These are phyloP conservation scores for Debaryomyces fabryi DNA, from an alignment of 1,139 yeast genomes.

Conservation along the genomic window DNA sequence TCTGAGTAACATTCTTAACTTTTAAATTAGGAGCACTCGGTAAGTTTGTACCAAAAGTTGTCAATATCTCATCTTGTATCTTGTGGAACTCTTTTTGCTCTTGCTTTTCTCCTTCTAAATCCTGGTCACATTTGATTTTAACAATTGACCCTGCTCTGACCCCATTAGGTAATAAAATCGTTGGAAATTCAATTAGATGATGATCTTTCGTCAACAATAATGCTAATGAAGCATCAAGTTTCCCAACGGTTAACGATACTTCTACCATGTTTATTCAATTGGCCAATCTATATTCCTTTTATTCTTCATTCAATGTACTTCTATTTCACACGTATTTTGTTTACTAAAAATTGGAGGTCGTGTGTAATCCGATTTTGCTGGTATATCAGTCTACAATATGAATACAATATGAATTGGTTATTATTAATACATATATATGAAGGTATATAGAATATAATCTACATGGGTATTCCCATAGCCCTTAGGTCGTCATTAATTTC, in stretches of 20 bases:
- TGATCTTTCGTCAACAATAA: slow-evolving; percentile 88
- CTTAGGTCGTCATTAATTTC: slow-evolving; percentile 63
- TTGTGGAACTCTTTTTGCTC: slow-evolving; percentile 61
- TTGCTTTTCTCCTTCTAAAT: slow-evolving; percentile 63
- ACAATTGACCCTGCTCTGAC: slow-evolving; percentile 95
- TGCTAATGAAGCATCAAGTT: slow-evolving; percentile 93
- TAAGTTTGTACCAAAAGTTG: slow-evolving; percentile 69
- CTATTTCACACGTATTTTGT: slow-evolving; percentile 5
- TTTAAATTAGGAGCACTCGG: slow-evolving; percentile 77
- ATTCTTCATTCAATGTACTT: not conserved
- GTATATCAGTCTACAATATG: not conserved
- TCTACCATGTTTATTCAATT: slow-evolving; percentile 57
- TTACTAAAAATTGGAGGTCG: not conserved
- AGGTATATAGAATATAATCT: slow-evolving; percentile 3
- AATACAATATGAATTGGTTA: not conserved
- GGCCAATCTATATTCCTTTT: not conserved
- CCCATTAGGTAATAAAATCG: slow-evolving; percentile 85
- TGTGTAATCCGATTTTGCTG: not conserved
- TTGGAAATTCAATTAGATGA: slow-evolving; percentile 94
- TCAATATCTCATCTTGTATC: slow-evolving; percentile 74
- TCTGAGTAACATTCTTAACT: slow-evolving; percentile 83
- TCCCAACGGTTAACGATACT: slow-evolving; percentile 93
- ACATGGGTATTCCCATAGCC: slow-evolving; percentile 48
- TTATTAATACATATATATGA: not conserved
- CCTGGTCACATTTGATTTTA: slow-evolving; percentile 81